Percentiles rank a stretch among this genome's conserved stretches.
phyloP scores from a whole-genome alignment of 371 early-diverging fungal species.

The Syncephalastrum monosporum region DNA sequence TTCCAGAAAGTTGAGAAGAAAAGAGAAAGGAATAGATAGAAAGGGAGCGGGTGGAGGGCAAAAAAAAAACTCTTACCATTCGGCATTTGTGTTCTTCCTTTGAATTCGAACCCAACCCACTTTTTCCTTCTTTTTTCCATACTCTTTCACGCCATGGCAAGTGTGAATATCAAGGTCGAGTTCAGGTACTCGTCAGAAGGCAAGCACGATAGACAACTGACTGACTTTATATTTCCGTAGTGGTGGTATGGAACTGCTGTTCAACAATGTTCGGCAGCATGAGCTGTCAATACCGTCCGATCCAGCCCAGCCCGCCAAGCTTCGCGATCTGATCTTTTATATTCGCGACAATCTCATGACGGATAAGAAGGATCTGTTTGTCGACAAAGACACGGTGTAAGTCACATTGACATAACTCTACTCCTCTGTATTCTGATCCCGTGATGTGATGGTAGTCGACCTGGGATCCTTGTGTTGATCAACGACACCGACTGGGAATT shows the following conservation, averaged over 20 bases:
- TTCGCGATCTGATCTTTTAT: constrained; percentile 75
- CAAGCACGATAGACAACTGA: not conserved
- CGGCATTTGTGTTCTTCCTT: too few species aligned
- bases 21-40: constrained; percentile 10
- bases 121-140: not conserved
- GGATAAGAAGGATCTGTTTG: constrained; percentile 86
- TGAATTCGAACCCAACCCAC: too few species aligned
- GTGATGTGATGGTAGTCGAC: constrained; percentile 58
- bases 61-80: not conserved
- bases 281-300: constrained; percentile 51
- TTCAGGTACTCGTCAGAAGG: constrained; percentile 5
- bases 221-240: constrained; percentile 28
- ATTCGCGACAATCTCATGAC: constrained; percentile 70
- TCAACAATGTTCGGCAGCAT: constrained; percentile 70
- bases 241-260: constrained; percentile 94
- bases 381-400: constrained; percentile 83
- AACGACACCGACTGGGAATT: constrained; percentile 97
- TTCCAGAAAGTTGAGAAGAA: not conserved
- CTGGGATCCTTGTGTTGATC: constrained; percentile 93
- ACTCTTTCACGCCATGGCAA: constrained; percentile 10
- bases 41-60: not conserved
- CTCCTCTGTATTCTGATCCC: not conserved
- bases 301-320: constrained; percentile 45
- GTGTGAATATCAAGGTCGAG: constrained; percentile 8
- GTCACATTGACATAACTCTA: constrained; percentile 8